phyloP scores from a whole-genome alignment of 2,329 filamentous ascomycete species.

The Sporothrix brunneoviolacea region DNA sequence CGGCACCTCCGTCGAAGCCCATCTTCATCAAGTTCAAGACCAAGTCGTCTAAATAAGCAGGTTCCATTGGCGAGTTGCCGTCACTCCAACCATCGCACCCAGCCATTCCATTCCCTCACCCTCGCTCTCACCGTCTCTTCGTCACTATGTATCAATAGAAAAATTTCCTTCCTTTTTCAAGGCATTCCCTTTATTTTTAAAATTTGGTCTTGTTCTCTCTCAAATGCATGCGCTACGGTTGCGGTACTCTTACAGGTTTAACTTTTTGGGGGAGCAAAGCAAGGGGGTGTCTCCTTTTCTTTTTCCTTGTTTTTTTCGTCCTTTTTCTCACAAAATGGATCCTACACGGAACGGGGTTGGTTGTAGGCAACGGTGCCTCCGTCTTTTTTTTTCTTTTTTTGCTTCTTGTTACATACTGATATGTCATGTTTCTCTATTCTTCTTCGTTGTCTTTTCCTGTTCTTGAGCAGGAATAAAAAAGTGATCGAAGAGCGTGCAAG shows the following conservation, averaged over 20 bases:
- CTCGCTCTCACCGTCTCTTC: background rate
- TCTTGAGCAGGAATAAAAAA: no score
- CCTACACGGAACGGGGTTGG: no score
- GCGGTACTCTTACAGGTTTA: no score
- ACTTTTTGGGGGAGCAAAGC: no score
- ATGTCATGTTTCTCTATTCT: no score
- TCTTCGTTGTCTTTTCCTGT: no score
- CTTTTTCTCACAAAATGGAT: background rate
- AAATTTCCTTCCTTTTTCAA: background rate
- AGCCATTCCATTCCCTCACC: background rate
- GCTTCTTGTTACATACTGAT: background rate
- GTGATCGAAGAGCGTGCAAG: no score
- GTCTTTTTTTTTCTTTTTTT: background rate
- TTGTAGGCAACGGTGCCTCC: no score
- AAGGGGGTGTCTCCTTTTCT: background rate
- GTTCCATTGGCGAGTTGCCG: no score
- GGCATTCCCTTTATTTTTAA: background rate
- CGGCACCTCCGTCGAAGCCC: slow-evolving; percentile 9
- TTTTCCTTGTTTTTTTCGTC: background rate
- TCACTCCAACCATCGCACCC: no score
- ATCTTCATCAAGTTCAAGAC: slow-evolving; percentile 20
- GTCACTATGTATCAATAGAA: slow-evolving; percentile 1
- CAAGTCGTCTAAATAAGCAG: slow-evolving; percentile 15
- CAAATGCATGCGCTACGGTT: no score
- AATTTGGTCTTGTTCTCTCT: no score